Evolutionary conservation across 2,329 filamentous ascomycete genomes (phyloP).

Genomic region (Diaporthe citriasiana): DNA sequence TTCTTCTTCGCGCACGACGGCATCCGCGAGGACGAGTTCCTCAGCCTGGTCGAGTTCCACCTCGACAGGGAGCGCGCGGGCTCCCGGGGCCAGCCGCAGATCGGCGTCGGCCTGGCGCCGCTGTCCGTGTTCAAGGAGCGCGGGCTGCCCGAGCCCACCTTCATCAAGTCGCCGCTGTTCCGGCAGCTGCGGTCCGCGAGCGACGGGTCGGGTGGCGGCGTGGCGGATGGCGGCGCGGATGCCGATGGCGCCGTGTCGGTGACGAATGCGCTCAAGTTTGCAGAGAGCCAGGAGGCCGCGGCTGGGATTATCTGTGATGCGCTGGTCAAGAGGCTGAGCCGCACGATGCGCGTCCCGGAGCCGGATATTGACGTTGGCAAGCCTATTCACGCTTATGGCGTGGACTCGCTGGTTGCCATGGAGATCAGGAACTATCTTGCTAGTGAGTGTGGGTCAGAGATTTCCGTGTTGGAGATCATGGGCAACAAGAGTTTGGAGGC

Average conservation of each 20-base stretch:
- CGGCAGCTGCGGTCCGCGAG: conserved; percentile 37
- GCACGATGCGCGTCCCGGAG: conserved; percentile 47
- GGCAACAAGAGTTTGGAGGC: conserved; percentile 25
- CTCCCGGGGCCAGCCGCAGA: conserved; percentile 20
- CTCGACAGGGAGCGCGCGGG: conserved; percentile 39
- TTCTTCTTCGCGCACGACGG: conserved; percentile 43
- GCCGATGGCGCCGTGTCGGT: conserved; percentile 37
- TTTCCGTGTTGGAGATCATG: conserved; percentile 38
- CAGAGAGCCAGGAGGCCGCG: conserved; percentile 42
- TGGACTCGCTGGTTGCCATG: conserved; percentile 52
- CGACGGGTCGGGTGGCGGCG: conserved; percentile 6
- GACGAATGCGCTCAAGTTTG: conserved; percentile 40
- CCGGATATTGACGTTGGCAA: conserved; percentile 47
- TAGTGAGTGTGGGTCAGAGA: conserved; percentile 30
- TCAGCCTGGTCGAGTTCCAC: conserved; percentile 41
- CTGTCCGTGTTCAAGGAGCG: conserved; percentile 37
- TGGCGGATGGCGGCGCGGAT: conserved; percentile 17
- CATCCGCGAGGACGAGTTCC: conserved; percentile 42
- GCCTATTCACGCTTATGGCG: conserved; percentile 46
- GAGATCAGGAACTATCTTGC: conserved; percentile 48
- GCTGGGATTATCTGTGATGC: conserved; percentile 42
- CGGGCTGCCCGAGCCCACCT: conserved; percentile 40
- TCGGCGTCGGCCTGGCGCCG: conserved; percentile 37
- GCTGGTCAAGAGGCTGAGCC: conserved; percentile 46
- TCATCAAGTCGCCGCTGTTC: conserved; percentile 42